A percentile compares a stretch with the other conserved stretches of the same genome.
Evolutionary conservation across 768 basidiomycete species (phyloP).

Genomic region (Phlebiopsis gigantea): DNA sequence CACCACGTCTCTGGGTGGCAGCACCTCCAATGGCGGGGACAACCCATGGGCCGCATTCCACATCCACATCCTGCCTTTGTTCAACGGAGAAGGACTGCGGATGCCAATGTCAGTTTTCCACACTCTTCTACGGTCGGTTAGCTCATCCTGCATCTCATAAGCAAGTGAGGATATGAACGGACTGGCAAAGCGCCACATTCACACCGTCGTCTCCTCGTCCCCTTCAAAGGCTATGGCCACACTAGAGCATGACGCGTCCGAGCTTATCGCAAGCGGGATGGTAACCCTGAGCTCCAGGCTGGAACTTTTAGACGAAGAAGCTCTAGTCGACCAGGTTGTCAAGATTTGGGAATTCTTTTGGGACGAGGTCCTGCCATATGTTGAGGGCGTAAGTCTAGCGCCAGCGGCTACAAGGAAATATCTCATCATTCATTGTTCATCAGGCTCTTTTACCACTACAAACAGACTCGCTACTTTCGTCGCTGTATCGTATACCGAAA

Average conservation of each 20-base stretch:
- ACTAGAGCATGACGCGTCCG: conserved; percentile 74
- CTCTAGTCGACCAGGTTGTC: conserved; percentile 70
- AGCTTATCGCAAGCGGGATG: conserved; percentile 86
- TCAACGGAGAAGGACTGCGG: conserved; percentile 84
- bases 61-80: conserved; percentile 83
- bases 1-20: conserved; percentile 11
- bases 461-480: conserved; percentile 58
- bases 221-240: conserved; percentile 70
- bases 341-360: conserved; percentile 94
- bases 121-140: background rate
- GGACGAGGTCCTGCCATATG: conserved; percentile 81
- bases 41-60: conserved; percentile 80
- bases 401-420: conserved; percentile 16
- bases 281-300: conserved; percentile 87
- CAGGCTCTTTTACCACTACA: conserved; percentile 59
- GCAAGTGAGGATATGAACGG: conserved; percentile 81
- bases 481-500: conserved; percentile 60
- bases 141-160: background rate
- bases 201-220: conserved; percentile 62
- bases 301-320: conserved; percentile 68
- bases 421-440: background rate
- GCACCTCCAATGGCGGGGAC: conserved; percentile 41
- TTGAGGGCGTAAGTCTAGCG: conserved; percentile 71
- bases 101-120: conserved; percentile 64
- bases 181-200: conserved; percentile 76